Evolutionary conservation across 1,139 yeast species (phyloP), one percentile per base, ranked within the genome.

Genomic region (Zygosaccharomyces sapae): DNA sequence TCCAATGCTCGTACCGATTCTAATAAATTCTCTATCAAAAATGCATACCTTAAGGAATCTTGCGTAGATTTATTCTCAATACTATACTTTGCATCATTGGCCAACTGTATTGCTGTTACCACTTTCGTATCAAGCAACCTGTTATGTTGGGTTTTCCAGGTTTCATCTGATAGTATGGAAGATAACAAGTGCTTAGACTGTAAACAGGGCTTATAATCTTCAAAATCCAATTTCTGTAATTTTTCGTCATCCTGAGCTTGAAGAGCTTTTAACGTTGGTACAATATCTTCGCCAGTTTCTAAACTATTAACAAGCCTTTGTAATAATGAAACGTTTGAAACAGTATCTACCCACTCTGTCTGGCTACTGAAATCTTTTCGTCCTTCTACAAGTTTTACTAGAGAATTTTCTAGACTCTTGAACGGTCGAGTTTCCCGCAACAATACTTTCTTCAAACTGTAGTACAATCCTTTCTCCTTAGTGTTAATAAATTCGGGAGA

Each of bases 21-120:
- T 0, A 49, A 20, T 10, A 51, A n/a, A 30, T 48, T 41, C 3
- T 53, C 54, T 31, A 59, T n/a, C 12, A 50, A 9, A 27, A 56
- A 52, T 1, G 58, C 51, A 19, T 45, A 50, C 24, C 56, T 51
- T 9, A 62, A 45, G 12, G 62, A 58, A 40, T 57, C 62, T 43
- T 61, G 63, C n/a, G 55, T 43, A 22, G 48, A 38, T 9, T 44
- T 35, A 16, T 43, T 42, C 13, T 54, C 48, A 27, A 62, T 37
- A 2, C 63, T 52, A 9, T 48, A 30, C 5, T 51, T 42, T 3
- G 54, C 45, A 24, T 46, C 44, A 27, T 50, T 50, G 5, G 49
- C 48, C 5, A 59, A 41, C 27, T 53, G 51, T 12, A 43, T 42
- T 3, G 49, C 41, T 7, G 43, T n/a, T 35, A 33, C 10, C 18